A percentile compares a stretch with the other conserved stretches of the same genome.
These are phyloP conservation scores for Cystoisospora suis DNA, from an alignment of 169 alveolate species.

Conservation along the genomic window DNA sequence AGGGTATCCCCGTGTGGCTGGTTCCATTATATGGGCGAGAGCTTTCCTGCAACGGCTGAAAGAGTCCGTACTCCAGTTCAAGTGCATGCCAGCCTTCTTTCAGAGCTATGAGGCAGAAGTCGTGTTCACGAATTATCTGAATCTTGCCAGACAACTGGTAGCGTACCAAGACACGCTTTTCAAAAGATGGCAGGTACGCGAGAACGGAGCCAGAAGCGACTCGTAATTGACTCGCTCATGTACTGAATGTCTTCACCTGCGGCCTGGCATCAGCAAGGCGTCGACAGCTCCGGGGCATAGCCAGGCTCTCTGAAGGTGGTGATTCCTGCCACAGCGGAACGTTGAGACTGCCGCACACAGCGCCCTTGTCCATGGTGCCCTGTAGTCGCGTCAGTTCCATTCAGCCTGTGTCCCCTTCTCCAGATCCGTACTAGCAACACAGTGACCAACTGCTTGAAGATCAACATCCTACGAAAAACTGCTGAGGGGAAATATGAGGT, in stretches of 20 bases:
- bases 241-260: too few relatives aligned
- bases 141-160: constrained; percentile 45
- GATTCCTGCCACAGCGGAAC: too few relatives aligned
- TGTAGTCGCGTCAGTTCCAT: not conserved
- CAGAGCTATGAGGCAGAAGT: constrained; percentile 78
- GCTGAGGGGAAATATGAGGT: constrained; percentile 79
- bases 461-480: constrained; percentile 3
- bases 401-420: not conserved
- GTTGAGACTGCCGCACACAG: too few relatives aligned
- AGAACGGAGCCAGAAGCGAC: too few relatives aligned
- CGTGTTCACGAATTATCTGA: constrained; percentile 61
- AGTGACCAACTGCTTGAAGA: not conserved
- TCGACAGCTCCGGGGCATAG: too few relatives aligned
- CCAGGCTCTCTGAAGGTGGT: too few relatives aligned
- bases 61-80: constrained; percentile 89
- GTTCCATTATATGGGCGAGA: constrained; percentile 91
- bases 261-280: too few relatives aligned
- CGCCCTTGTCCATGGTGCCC: too few relatives aligned
- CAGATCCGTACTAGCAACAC: constrained; percentile 8
- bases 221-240: not conserved
- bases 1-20: constrained; percentile 84
- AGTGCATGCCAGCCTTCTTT: constrained; percentile 81
- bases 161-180: constrained; percentile 54
- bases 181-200: constrained; percentile 57
- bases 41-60: constrained; percentile 87